phyloP scores from a whole-genome alignment of 1,284 basidiomycete species.

The Blastosporella zonata region DNA sequence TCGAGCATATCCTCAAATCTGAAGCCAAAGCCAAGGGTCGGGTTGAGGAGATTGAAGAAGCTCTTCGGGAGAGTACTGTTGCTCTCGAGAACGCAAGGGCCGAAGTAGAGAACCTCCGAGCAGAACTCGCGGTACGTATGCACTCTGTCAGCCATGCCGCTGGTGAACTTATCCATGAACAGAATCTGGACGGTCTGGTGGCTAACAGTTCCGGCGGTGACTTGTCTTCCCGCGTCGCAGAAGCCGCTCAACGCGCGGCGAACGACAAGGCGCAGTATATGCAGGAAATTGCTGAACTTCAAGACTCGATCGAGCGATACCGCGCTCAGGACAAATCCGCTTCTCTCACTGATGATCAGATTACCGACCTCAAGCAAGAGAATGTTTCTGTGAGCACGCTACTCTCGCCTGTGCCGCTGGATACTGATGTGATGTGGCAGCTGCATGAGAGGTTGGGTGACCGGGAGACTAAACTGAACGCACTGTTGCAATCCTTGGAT shows the following conservation, averaged over 20 bases:
- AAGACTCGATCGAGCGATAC: slow-evolving; percentile 41
- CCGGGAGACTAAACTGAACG: slow-evolving; percentile 38
- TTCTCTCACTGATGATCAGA: background rate
- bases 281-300: slow-evolving; percentile 53
- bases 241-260: slow-evolving; percentile 41
- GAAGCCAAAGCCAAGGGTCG: slow-evolving; percentile 63
- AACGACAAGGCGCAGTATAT: slow-evolving; percentile 45
- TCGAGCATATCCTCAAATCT: slow-evolving; percentile 59
- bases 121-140: slow-evolving; percentile 68
- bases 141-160: slow-evolving; percentile 10
- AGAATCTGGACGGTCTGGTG: slow-evolving; percentile 55
- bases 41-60: slow-evolving; percentile 83
- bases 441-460: slow-evolving; percentile 26
- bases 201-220: slow-evolving; percentile 35
- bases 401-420: background rate
- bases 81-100: slow-evolving; percentile 90
- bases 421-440: slow-evolving; percentile 7
- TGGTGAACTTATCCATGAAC: slow-evolving; percentile 1
- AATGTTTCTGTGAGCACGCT: slow-evolving; percentile 17
- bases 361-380: slow-evolving; percentile 12
- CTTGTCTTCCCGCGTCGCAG: slow-evolving; percentile 35
- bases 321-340: slow-evolving; percentile 8
- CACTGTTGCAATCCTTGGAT: slow-evolving; percentile 43
- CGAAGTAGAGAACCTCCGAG: slow-evolving; percentile 83
- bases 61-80: slow-evolving; percentile 82